Conservation (phyloP, 768 basidiomycete species). For the Lactarius trivialis region DNA sequence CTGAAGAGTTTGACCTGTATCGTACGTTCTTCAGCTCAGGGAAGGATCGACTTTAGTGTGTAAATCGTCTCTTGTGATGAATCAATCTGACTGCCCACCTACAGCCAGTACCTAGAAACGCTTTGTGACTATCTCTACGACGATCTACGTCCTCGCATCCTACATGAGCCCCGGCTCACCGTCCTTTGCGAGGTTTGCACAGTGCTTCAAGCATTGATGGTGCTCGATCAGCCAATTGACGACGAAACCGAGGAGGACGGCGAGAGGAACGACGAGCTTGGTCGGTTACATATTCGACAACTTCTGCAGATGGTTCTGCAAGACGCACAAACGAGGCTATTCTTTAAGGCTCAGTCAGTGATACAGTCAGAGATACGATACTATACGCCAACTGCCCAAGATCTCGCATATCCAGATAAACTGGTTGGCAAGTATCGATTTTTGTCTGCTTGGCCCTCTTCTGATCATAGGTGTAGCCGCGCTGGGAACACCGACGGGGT, state of each 20-base stretch:
- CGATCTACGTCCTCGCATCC: slow-evolving; percentile 88
- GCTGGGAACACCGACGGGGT: slow-evolving; percentile 37
- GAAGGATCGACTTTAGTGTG: slow-evolving; percentile 65
- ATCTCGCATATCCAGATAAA: slow-evolving; percentile 83
- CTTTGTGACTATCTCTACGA: slow-evolving; percentile 94
- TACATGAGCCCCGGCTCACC: slow-evolving; percentile 84
- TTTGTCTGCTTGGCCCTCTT: not conserved
- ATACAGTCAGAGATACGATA: slow-evolving; percentile 85
- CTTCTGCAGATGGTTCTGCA: slow-evolving; percentile 87
- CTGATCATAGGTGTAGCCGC: slow-evolving; percentile 33
- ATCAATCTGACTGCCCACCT: not conserved
- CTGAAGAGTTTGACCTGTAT: slow-evolving; percentile 83
- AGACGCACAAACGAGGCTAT: slow-evolving; percentile 91
- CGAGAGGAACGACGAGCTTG: slow-evolving; percentile 38
- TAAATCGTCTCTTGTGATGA: slow-evolving; percentile 15
- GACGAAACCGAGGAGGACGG: slow-evolving; percentile 32
- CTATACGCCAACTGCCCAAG: slow-evolving; percentile 69
- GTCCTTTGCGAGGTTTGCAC: slow-evolving; percentile 94
- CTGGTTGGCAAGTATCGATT: slow-evolving; percentile 49
- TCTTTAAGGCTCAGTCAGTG: slow-evolving; percentile 93
- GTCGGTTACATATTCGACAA: slow-evolving; percentile 68
- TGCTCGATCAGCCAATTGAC: slow-evolving; percentile 61
- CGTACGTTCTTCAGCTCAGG: slow-evolving; percentile 83
- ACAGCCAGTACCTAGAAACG: slow-evolving; percentile 83
- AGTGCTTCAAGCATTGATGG: slow-evolving; percentile 92